phyloP scores from a whole-genome alignment of 371 early-diverging fungal species.

The Phascolomyces articulosus region DNA sequence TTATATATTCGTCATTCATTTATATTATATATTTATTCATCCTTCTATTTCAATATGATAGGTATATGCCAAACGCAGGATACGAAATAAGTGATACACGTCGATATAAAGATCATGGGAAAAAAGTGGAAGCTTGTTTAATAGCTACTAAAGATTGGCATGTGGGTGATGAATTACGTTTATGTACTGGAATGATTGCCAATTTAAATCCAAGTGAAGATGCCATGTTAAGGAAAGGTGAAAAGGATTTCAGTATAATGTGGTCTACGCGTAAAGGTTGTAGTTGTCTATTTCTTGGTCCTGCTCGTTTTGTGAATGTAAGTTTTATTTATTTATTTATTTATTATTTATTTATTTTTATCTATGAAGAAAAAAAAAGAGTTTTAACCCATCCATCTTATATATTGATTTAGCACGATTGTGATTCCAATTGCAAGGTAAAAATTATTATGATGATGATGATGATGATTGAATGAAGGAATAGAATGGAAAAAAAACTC shows the following conservation, averaged over 20 bases:
- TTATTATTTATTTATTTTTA: background rate
- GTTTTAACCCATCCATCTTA: too few relatives aligned
- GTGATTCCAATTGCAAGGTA: constrained; percentile 83
- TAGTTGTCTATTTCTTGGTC: constrained; percentile 90
- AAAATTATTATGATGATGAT: too few relatives aligned
- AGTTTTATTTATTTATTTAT: constrained; percentile 4
- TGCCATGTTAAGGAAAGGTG: constrained; percentile 60
- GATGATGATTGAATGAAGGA: too few relatives aligned
- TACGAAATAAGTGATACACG: constrained; percentile 78
- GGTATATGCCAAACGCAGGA: constrained; percentile 87
- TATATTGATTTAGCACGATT: constrained; percentile 86
- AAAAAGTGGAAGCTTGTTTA: constrained; percentile 83
- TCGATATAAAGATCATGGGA: constrained; percentile 69
- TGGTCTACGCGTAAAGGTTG: constrained; percentile 71
- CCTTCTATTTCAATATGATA: constrained; percentile 46
- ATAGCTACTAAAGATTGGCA: constrained; percentile 79
- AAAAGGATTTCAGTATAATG: constrained; percentile 90
- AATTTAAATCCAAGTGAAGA: constrained; percentile 73
- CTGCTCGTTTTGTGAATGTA: constrained; percentile 92
- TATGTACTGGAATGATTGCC: constrained; percentile 84
- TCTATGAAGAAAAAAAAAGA: too few relatives aligned
- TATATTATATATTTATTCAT: constrained; percentile 53
- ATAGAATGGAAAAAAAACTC: background rate
- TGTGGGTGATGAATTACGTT: constrained; percentile 73
- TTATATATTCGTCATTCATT: background rate